Evolutionary conservation across 2,329 filamentous ascomycete species (phyloP).

Genomic region (Ascochyta rabiei): DNA sequence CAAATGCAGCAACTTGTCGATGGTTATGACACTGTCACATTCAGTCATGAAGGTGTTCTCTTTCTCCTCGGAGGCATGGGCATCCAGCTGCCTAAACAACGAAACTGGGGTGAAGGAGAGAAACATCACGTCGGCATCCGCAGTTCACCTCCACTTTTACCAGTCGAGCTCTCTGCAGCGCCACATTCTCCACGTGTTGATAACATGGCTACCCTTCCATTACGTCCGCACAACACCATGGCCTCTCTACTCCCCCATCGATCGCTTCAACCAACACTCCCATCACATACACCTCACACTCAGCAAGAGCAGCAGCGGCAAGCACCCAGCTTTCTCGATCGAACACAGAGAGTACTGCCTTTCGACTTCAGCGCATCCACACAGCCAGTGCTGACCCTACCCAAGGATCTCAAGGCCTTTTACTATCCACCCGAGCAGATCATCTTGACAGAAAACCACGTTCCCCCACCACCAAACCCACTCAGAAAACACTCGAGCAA

Average conservation of each 20-base stretch:
- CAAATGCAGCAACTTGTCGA: constrained; percentile 19
- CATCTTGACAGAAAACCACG: neutral
- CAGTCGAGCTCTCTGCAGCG: neutral
- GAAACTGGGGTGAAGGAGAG: constrained; percentile 75
- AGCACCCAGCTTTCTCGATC: neutral
- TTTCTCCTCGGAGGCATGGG: constrained; percentile 20
- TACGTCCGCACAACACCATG: neutral
- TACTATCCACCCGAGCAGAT: constrained; percentile 2
- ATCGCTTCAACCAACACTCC: neutral
- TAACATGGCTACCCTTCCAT: neutral
- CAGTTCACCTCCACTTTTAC: constrained; percentile 85
- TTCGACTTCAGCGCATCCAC: constrained; percentile 54
- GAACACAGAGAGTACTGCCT: neutral
- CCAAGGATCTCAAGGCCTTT: constrained; percentile 2
- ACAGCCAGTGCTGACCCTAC: constrained; percentile 40
- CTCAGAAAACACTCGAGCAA: constrained; percentile 48
- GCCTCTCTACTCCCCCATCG: neutral
- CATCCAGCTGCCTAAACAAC: neutral
- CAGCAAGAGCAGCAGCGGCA: neutral
- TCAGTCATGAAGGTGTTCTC: constrained; percentile 21
- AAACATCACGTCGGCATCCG: constrained; percentile 68
- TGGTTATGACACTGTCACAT: neutral
- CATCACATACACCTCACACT: neutral
- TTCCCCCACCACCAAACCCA: constrained; percentile 50
- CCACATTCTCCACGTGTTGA: neutral